Base-by-base conservation (phyloP, 106 monocot genomes). In the Dactylorhiza incarnata region DNA sequence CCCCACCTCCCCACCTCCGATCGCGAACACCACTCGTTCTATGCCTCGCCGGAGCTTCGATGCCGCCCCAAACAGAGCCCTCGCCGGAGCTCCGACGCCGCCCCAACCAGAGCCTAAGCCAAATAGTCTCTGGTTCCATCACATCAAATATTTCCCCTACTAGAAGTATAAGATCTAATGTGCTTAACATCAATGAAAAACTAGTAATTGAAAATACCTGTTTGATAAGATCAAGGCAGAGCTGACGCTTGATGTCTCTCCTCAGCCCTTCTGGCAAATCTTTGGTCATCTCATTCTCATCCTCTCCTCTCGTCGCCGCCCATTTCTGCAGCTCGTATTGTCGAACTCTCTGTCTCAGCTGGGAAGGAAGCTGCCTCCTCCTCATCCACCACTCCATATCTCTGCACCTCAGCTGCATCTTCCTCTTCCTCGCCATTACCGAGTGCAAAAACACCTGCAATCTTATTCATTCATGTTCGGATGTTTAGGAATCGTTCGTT, bases 321-420 rank as follows among this genome's bases (percentile, higher is more conserved):
- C 95, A 95, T 75, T 85, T 79, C 68, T 87, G 88, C 14, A 83
- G 71, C 75, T 95, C 95, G 23, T 85, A 92, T 46, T 85, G 84
- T 3, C 92, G 89, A n/a, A 95, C 95, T 74, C 95, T 79, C 44
- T 90, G 85, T 75, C 88, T 83, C 43, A 95, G 79, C 44, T 88
- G 86, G 4, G 90, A 90, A 0, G 88, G 88, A 44, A 95, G 78
- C 44, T 95, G 95, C 51, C 95, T 86, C 76, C 95, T 74, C 73
- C 82, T 88, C 95, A 95, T 95, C 95, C 95, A 95, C 95, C 95
- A 95, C 72, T 95, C 95, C 90, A 95, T 83, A 82, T 95, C 92
- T 49, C 95, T 85, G 72, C 81, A 93, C 20, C 95, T 49, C 46
- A 95, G 69, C 14, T 95, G 95, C 92, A 90, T 88, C 85, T 88